Conservation (phyloP, 192 early-diverging fungal species). For the Podila horticola region DNA sequence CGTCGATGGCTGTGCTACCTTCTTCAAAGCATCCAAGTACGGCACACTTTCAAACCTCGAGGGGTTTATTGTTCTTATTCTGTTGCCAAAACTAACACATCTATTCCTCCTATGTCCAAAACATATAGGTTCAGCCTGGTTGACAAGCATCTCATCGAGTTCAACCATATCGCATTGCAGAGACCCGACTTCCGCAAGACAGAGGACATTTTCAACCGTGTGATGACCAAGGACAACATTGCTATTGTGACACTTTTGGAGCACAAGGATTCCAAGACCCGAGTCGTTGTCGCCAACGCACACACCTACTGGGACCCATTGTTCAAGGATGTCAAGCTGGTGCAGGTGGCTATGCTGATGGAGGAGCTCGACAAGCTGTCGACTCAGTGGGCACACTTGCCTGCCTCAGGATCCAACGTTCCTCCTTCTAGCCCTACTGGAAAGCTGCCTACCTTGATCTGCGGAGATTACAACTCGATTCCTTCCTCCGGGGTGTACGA, state of each 20-base stretch:
- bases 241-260: constrained; percentile 86
- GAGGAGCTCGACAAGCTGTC: constrained; percentile 84
- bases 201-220: constrained; percentile 96
- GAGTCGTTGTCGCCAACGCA: constrained; percentile 85
- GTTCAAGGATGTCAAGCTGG: constrained; percentile 94
- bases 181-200: constrained; percentile 89
- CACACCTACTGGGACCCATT: constrained; percentile 96
- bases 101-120: background rate
- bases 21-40: constrained; percentile 88
- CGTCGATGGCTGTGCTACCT: constrained; percentile 97
- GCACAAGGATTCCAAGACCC: constrained; percentile 77
- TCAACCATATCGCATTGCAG: constrained; percentile 91
- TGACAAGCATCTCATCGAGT: constrained; percentile 92
- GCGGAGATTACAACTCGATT: constrained; percentile 95
- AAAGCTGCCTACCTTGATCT: constrained; percentile 76
- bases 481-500: constrained; percentile 93
- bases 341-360: constrained; percentile 93
- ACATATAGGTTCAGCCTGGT: constrained; percentile 75
- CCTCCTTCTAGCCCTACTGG: constrained; percentile 46
- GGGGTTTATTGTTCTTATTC: too few relatives aligned
- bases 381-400: constrained; percentile 58
- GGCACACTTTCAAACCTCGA: background rate
- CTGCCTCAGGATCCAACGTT: constrained; percentile 24
- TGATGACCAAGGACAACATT: constrained; percentile 98
- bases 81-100: background rate